Base-by-base conservation (phyloP, 257 asterid genomes). In the Oldenlandia corymbosa region DNA sequence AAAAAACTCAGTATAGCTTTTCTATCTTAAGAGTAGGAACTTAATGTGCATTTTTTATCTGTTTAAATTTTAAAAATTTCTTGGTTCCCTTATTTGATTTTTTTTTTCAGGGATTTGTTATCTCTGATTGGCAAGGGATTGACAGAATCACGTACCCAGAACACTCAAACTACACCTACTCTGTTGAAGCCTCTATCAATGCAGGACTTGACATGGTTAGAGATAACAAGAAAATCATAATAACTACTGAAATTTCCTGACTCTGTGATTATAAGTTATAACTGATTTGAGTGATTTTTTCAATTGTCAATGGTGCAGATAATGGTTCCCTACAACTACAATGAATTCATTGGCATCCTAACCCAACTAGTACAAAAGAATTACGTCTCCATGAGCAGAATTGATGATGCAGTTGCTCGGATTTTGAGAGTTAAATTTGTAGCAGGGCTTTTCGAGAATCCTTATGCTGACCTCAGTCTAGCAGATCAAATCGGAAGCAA, bases 121-220 rank as follows among this genome's bases (percentile, higher is more conserved):
- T 90, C 65, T 77, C 97, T 20, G 97, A 90, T 67, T 75, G 88
- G 10, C 91, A 85, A 77, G 97, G 78, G 54, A 74, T 90, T 23
- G 95, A 89, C 80, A 76, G 96, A 70, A 87, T 90, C 66, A 78
- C 82, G 53, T 49, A 61, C 60, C 93, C 95, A 64, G 71, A 76
- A 73, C 94, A 94, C 37, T 79, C 91, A 34, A 84, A 80, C 70
- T 86, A 88, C 55, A 74, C 51, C 65, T 82, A 81, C 41, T 76
- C 90, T 64, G 76, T 90, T 78, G 74, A 84, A 36, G 37, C 75
- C 30, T 86, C 93, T 59, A 72, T 90, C 68, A 80, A 43, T 79
- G 84, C 97, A 50, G 97, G 97, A 46, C 55, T 90, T 52, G 96
- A 90, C 71, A 88, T 88, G 96, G 96, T 85, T 72, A 57, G 49